Evolutionary conservation across 345 rosid species (phyloP), one percentile per base, ranked within the genome.

Genomic region (Brassica nigra): DNA sequence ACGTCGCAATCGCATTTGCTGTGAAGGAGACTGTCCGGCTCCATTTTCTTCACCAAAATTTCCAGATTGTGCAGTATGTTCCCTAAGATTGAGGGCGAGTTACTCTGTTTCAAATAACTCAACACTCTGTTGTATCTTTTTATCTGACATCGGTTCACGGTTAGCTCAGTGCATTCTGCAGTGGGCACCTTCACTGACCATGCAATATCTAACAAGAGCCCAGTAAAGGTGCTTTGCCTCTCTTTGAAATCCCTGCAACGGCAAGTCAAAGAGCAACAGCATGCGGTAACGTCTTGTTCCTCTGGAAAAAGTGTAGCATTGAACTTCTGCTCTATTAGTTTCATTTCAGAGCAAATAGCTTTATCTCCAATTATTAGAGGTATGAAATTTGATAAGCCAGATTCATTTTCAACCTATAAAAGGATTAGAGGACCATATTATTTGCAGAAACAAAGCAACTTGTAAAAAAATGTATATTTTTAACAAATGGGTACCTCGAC

Each of bases 321-420:
- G 77, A 86, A 81, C 73, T 84, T 88, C 84, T 86, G 84, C 86
- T 89, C 94, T 75, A 95, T 82, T 59, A 54, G 76, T 80, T 80
- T 82, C 88, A 95, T 89, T 86, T 95, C 98, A 8, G 85, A 87
- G 73, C 99, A 95, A 74, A 84, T 87, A 71, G 89, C 88, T 81
- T 74, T 70, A 80, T 93, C 89, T 57, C 92, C 94, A 28, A 95
- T 81, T 15, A 95, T 83, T 37, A 95, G 70, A 54, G 99, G 98
- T 79, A 95, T 86, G 80, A 91, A 93, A 86, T 93, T 95, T 52
- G 99, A 95, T 47, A 95, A 76, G 62, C 99, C 98, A 69, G 89
- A 89, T 79, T 89, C 90, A 80, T 88, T 93, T 81, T 95, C 99
- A 59, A 93, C 96, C 99, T 95, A 80, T 85, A 80, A 55, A 78